Evolutionary conservation across 148 eudicot species (phyloP), one percentile per base, ranked within the genome.

Genomic region (Rhododendron griersonianum): DNA sequence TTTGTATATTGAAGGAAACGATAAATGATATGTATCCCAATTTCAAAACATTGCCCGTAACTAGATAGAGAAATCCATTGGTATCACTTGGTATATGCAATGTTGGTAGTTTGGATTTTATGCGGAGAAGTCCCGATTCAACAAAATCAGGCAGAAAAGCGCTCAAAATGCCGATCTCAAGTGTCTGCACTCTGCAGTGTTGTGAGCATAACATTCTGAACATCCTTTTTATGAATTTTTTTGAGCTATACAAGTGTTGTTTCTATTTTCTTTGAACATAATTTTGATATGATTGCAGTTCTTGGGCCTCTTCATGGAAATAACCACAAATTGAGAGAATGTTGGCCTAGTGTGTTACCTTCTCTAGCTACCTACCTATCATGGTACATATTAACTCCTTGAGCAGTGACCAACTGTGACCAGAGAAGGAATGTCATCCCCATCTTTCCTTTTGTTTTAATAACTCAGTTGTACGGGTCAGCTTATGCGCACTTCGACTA

Each of bases 401-500:
- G 75, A 84, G 44, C 33, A 78, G 14, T 81, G 86, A 87, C 55
- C 21, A 81, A 84, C 50, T 61, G 65, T 50, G 86, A 87, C 65
- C 0, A 11, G 85, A 65, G 82, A 83, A 83, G n/a, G 83, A 87
- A 87, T 69, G 86, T 39, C 61, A 37, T 78, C 50, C 50, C 74
- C 45, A 41, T 41, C 45, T 41, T 41, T 41, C 45, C 45, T 41
- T 41, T 6, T 41, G 45, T 41, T 41, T 41, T 6, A 41, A 41
- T 41, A 0, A 41, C 45, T 41, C 7, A 41, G 45, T 41, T 41
- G 45, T 41, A 0, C 44, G 45, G 7, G 1, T 41, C 1, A 41
- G 7, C 45, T 41, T 41, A 41, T 1, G 45, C 7, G 1, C 0
- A 41, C 1, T 41, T 41, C 45, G 45, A 41, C 45, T 41, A 41